These are phyloP conservation scores for Fusarium verrucosum DNA, from an alignment of 2,329 filamentous ascomycete species.

Conservation along the genomic window DNA sequence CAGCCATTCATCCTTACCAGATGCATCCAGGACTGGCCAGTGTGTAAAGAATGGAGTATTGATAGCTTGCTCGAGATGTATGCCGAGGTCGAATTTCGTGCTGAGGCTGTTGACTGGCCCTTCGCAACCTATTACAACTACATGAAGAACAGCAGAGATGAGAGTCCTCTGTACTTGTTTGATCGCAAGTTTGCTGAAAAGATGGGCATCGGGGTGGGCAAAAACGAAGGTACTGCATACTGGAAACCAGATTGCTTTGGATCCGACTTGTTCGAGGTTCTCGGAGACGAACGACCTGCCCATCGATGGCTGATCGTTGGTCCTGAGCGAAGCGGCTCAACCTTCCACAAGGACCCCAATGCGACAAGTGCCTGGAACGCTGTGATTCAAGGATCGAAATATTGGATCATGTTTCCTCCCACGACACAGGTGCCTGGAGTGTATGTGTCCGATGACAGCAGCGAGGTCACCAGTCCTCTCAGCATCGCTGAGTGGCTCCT, in stretches of 20 bases:
- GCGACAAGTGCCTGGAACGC: constrained; percentile 91
- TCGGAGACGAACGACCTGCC: constrained; percentile 82
- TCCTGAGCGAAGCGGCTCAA: constrained; percentile 86
- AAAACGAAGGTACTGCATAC: constrained; percentile 66
- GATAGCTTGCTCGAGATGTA: constrained; percentile 73
- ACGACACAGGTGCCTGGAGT: constrained; percentile 84
- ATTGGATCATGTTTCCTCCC: constrained; percentile 98
- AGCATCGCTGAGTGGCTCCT: constrained; percentile 98
- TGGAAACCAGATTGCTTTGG: constrained; percentile 87
- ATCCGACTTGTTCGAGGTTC: constrained; percentile 82
- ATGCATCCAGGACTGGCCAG: constrained; percentile 84
- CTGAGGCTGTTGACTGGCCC: constrained; percentile 93
- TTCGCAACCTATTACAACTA: constrained; percentile 84
- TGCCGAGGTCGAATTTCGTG: constrained; percentile 76
- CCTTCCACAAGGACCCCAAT: constrained; percentile 88
- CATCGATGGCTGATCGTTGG: constrained; percentile 94
- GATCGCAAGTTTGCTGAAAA: constrained; percentile 88
- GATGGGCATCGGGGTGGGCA: constrained; percentile 75
- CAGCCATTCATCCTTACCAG: constrained; percentile 87
- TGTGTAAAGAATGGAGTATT: constrained; percentile 77
- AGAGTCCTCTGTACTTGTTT: constrained; percentile 92
- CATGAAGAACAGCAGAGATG: constrained; percentile 81
- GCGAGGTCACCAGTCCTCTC: constrained; percentile 91
- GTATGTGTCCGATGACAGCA: constrained; percentile 86
- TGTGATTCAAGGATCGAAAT: constrained; percentile 87